Evolutionary conservation across 495 filamentous ascomycete genomes (phyloP).

Genomic region (Aspergillus mulundensis): DNA sequence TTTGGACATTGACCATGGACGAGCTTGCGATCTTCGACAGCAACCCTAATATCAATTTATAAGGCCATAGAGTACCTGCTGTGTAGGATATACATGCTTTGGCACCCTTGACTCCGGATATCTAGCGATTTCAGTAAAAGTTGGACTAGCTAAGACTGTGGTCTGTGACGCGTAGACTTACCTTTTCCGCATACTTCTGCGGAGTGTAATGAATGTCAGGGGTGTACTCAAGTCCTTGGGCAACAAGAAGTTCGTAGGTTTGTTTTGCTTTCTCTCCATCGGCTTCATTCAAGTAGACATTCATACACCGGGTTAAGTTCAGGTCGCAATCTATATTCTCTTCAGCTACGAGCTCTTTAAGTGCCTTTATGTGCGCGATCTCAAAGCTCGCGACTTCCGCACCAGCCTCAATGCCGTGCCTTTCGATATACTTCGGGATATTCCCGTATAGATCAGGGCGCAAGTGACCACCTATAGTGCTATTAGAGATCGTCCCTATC

Average conservation of each 20-base stretch:
- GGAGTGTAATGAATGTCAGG: conserved; percentile 28
- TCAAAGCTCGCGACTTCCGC: conserved; percentile 32
- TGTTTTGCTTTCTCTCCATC: conserved; percentile 23
- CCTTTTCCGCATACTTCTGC: conserved; percentile 24
- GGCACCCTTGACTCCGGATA: conserved; percentile 30
- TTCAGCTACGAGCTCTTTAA: conserved; percentile 27
- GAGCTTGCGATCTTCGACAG: conserved; percentile 46
- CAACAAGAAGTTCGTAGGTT: conserved; percentile 24
- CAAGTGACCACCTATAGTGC: conserved; percentile 33
- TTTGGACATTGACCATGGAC: conserved; percentile 56
- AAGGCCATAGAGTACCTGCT: conserved; percentile 62
- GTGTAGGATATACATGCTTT: conserved; percentile 34
- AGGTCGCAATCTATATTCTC: conserved; percentile 44
- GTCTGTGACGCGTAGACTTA: conserved; percentile 5
- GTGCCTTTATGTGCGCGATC: conserved; percentile 25
- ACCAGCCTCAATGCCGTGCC: conserved; percentile 26
- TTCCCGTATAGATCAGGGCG: conserved; percentile 33
- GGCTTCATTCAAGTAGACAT: conserved; percentile 30
- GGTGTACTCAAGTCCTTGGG: conserved; percentile 21
- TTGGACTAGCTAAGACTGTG: not conserved
- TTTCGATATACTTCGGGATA: conserved; percentile 24
- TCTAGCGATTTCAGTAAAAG: conserved; percentile 11
- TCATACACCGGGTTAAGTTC: conserved; percentile 30
- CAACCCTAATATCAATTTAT: conserved; percentile 60
- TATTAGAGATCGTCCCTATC: not conserved